Evolutionary conservation across 2,329 filamentous ascomycete genomes (phyloP), one percentile per base, ranked within the genome.

Genomic region (Anthostomella pinea): DNA sequence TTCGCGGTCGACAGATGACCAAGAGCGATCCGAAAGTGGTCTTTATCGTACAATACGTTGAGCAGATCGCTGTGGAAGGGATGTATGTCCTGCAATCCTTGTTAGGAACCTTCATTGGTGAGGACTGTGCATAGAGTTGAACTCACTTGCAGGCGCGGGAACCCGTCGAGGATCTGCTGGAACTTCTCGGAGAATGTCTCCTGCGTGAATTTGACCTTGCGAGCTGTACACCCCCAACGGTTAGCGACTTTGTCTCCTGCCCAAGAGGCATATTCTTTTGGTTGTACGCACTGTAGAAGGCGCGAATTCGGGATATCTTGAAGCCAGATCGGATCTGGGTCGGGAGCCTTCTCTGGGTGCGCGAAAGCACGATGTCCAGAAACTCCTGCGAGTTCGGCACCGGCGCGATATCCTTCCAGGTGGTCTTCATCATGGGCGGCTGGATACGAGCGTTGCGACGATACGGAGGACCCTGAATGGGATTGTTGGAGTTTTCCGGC

Each of bases 141-240:
- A n/a, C n/a, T n/a, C n/a, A 15, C 3, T 6, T 2, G 11, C 25
- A 3, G 13, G 7, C 3, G 6, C 8, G 7, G 15, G 14, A 17
- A 17, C 41, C 44, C 3, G 33, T 44, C 46, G 39, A 49, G 26
- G 28, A 49, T 49, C 6, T 43, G 23, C 11, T 42, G 40, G 51
- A 98, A 81, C 69, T 97, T 97, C 65, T 98, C 93, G 49, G 83
- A 82, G 66, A 96, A 96, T 26, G 91, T 97, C 70, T 98, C 93
- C 60, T 91, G 84, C 5, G 93, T 96, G 69, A 89, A 98, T 69
- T 97, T 97, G 75, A 96, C 90, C 69, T 97, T 97, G 64, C 93
- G 77, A 29, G 91, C n/a, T 96, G 67, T 97, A 97, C 70, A 97
- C 72, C 73, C 64, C 91, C 43, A 42, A 30, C 6, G 15, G 8